Base-by-base conservation (phyloP, 1,284 basidiomycete species). In the Taiwanofungus camphoratus region DNA sequence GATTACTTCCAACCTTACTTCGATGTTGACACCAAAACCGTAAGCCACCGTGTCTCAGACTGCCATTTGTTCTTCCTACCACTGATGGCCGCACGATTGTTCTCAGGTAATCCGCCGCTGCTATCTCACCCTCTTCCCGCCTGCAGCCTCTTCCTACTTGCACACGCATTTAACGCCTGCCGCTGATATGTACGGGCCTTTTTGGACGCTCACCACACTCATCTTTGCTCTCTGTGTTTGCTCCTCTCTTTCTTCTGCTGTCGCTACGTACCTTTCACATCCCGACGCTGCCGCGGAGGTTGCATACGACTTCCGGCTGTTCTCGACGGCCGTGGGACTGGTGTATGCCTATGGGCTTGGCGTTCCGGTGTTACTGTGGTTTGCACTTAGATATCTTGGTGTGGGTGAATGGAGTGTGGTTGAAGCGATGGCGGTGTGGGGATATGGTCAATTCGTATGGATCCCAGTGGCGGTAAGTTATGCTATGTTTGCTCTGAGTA, bases 191-290 rank as follows among this genome's bases (percentile, higher is more conserved):
- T 90, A 90, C 52, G 92, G 93, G 1, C 92, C 93, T 1, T 96
- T 97, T 69, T 97, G 93, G 93, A 89, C 92, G 0, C 76, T 94
- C 37, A 93, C 92, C 0, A 95, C 92, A 1, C 78, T 96, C 51
- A 87, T 95, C 39, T 90, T 96, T 58, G 74, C 83, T 1, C 79
- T 96, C 43, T 96, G 93, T 69, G 79, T 94, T 45, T 93, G 88
- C 24, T 94, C 92, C 0, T 92, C 88, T 18, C 79, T 96, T 33
- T 89, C 84, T 2, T 79, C 87, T 5, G 89, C 88, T 30, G 84
- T 96, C 53, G 71, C 83, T 1, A 75, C 79, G 16, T 95, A 92
- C 65, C 75, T 95, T 31, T 84, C 86, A 20, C 65, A 74, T 27
- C 69, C 76, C 1, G 68, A 63, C 3, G 55, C 70, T 26, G 56